Percentiles rank a stretch among this genome's conserved stretches.
Evolutionary conservation across 129 eudicot species (phyloP).

Genomic region (Chrysanthemum lavandulifolium): DNA sequence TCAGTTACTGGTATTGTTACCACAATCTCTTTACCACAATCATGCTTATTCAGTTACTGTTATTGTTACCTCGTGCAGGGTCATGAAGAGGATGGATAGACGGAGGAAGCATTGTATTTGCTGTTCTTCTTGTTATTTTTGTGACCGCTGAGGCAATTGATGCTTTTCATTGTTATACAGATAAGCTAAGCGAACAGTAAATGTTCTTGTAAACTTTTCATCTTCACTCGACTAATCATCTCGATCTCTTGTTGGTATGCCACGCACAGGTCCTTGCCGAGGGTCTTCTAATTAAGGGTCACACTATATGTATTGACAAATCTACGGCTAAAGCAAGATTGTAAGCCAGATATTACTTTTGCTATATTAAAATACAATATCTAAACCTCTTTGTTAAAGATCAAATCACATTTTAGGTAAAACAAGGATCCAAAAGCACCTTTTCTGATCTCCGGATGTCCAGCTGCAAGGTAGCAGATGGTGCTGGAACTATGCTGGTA

Average conservation of each 20-base stretch:
- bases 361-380: background rate
- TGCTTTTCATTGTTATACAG: slow-evolving; percentile 18
- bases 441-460: slow-evolving; percentile 55
- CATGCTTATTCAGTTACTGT: no score
- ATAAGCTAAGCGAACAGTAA: slow-evolving; percentile 41
- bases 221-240: slow-evolving; percentile 3
- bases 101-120: slow-evolving; percentile 90
- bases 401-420: slow-evolving; percentile 43
- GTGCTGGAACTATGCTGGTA: slow-evolving; percentile 96
- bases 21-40: no score
- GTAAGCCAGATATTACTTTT: slow-evolving; percentile 61
- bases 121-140: slow-evolving; percentile 85
- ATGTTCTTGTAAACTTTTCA: background rate
- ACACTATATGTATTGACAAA: slow-evolving; percentile 91
- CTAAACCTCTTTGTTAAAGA: slow-evolving; percentile 23
- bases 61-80: slow-evolving; percentile 48
- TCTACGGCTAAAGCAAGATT: slow-evolving; percentile 97
- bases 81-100: slow-evolving; percentile 84
- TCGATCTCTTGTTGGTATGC: no score
- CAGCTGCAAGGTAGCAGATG: slow-evolving; percentile 99
- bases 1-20: no score
- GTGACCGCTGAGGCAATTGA: slow-evolving; percentile 55
- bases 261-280: slow-evolving; percentile 80
- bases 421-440: slow-evolving; percentile 77
- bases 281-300: no score